Evolutionary conservation across 805 yeast genomes (phyloP).

Genomic region (Limtongia smithiae): DNA sequence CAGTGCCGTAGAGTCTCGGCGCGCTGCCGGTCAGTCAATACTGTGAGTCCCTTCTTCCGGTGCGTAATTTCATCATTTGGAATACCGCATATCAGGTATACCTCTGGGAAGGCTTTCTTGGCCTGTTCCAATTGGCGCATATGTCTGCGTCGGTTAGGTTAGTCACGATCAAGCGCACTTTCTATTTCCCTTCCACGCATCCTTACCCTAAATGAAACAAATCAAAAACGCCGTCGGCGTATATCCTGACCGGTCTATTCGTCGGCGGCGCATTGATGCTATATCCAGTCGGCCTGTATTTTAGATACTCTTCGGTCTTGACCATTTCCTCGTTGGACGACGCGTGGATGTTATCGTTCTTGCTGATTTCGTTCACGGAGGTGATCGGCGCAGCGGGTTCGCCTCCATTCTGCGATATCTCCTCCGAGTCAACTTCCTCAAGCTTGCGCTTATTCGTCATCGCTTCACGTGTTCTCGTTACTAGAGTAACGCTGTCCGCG

Average conservation of each 20-base stretch:
- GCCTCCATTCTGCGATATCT: not conserved
- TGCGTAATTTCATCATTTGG: constrained; percentile 91
- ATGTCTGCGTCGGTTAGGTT: constrained; percentile 53
- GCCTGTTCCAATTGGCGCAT: constrained; percentile 98
- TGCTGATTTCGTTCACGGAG: constrained; percentile 7
- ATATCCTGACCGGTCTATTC: constrained; percentile 85
- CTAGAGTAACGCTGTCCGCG: too few species aligned
- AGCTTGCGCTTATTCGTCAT: constrained; percentile 9
- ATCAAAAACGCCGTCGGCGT: constrained; percentile 98
- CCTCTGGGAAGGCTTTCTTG: constrained; percentile 83
- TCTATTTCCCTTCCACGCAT: not conserved
- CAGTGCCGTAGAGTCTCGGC: constrained; percentile 90
- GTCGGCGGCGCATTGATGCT: constrained; percentile 73
- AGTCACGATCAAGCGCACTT: not conserved
- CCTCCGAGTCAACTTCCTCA: not conserved
- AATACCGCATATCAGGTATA: constrained; percentile 80
- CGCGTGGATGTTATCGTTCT: constrained; percentile 12
- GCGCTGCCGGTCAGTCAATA: constrained; percentile 80
- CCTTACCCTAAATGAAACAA: constrained; percentile 77
- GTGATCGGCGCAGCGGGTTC: not conserved
- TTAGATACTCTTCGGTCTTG: constrained; percentile 22
- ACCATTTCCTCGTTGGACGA: constrained; percentile 20
- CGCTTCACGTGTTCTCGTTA: too few species aligned
- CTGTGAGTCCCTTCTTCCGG: constrained; percentile 88
- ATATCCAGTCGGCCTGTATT: constrained; percentile 21